Percentiles rank a stretch among this genome's conserved stretches.
phyloP scores from a whole-genome alignment of 306 rosid species.

The Fragaria iinumae region DNA sequence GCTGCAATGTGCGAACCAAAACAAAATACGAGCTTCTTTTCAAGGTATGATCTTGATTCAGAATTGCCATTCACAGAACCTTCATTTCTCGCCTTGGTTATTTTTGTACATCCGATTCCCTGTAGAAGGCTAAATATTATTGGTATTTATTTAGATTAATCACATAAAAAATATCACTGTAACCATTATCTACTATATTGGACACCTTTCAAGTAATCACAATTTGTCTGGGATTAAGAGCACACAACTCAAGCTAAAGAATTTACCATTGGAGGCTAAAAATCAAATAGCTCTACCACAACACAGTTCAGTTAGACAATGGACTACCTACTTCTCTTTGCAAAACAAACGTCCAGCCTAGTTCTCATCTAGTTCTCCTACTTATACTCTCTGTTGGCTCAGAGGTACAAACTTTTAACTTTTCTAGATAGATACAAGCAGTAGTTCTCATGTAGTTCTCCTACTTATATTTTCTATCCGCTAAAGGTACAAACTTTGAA shows the following conservation, averaged over 20 bases:
- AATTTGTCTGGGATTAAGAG: slow-evolving; percentile 11
- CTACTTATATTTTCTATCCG: neutral
- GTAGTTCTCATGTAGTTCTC: neutral
- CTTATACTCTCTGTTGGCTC: neutral
- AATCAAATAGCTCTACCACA: neutral
- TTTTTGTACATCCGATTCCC: slow-evolving; percentile 98
- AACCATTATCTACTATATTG: neutral
- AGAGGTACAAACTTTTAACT: neutral
- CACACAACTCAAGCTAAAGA: neutral
- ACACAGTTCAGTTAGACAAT: neutral
- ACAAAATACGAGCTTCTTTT: slow-evolving; percentile 94
- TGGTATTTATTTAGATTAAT: slow-evolving; percentile 22
- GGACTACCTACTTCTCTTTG: neutral
- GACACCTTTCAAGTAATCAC: neutral
- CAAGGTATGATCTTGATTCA: slow-evolving; percentile 94
- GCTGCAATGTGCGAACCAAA: slow-evolving; percentile 90
- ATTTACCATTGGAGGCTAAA: neutral
- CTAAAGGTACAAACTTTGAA: neutral
- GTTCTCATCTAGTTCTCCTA: neutral
- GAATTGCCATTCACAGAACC: slow-evolving; percentile 60
- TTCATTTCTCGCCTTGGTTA: slow-evolving; percentile 67
- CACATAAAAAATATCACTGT: neutral
- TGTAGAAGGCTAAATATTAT: slow-evolving; percentile 34
- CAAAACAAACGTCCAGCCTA: neutral
- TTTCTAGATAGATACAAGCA: neutral